These are phyloP conservation scores for Flammula alnicola DNA, from an alignment of 1,284 basidiomycete genomes.

Conservation along the genomic window DNA sequence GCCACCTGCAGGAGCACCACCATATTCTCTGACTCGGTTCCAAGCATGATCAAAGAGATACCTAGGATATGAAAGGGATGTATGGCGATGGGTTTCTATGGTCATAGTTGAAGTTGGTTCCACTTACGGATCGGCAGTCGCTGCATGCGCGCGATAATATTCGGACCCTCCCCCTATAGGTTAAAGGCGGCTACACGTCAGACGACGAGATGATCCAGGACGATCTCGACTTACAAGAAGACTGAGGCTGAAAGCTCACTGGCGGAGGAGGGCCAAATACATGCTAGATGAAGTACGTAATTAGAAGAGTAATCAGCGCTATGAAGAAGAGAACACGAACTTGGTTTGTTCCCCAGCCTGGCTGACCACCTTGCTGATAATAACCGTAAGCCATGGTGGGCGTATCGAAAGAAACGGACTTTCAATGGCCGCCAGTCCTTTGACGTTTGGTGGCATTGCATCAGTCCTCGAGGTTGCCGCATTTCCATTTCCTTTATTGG, in stretches of 20 bases:
- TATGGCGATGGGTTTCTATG: neutral
- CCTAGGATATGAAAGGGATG: constrained; percentile 35
- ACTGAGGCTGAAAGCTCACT: constrained; percentile 61
- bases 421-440: constrained; percentile 4
- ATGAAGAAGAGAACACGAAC: constrained; percentile 29
- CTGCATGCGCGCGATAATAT: constrained; percentile 64
- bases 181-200: constrained; percentile 6
- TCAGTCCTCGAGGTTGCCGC: too few relatives aligned
- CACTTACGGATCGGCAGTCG: constrained; percentile 59
- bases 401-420: constrained; percentile 13
- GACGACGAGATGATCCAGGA: constrained; percentile 20
- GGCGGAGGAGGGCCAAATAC: constrained; percentile 58
- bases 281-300: constrained; percentile 37
- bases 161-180: constrained; percentile 59
- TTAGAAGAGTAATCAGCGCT: constrained; percentile 1
- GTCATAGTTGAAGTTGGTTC: constrained; percentile 1
- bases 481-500: too few relatives aligned
- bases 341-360: constrained; percentile 55
- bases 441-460: neutral
- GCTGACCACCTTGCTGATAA: constrained; percentile 46
- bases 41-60: constrained; percentile 61
- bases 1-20: constrained; percentile 31
- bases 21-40: constrained; percentile 50
- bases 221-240: constrained; percentile 49
- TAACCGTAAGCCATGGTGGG: constrained; percentile 36